phyloP scores from a whole-genome alignment of 2,329 filamentous ascomycete species.

The Elsinoe australis region DNA sequence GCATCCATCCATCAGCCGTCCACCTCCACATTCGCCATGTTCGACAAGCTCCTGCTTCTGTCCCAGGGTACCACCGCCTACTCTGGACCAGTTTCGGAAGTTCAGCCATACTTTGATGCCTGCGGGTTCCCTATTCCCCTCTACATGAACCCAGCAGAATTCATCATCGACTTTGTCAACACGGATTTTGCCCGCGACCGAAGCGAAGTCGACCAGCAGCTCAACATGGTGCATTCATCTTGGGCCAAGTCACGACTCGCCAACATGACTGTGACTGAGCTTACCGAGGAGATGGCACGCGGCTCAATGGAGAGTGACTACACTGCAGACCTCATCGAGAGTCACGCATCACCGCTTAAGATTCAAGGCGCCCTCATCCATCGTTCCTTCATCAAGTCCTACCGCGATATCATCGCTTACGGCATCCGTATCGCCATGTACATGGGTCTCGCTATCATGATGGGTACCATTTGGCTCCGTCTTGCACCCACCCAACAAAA shows the following conservation, averaged over 20 bases:
- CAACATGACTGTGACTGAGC: conserved; percentile 28
- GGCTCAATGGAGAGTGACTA: conserved; percentile 29
- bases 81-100: conserved; percentile 54
- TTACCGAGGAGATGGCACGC: conserved; percentile 31
- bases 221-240: conserved; percentile 47
- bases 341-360: conserved; percentile 39
- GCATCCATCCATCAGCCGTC: conserved; percentile 83
- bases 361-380: conserved; percentile 62
- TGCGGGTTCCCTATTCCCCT: conserved; percentile 57
- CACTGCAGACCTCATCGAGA: conserved; percentile 25
- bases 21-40: conserved; percentile 68
- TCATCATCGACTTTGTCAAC: conserved; percentile 69
- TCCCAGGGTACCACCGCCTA: conserved; percentile 65
- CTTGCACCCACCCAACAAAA: conserved; percentile 59
- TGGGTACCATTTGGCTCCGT: conserved; percentile 81
- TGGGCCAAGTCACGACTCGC: conserved; percentile 48
- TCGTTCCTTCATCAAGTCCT: conserved; percentile 73
- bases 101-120: conserved; percentile 56
- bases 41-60: conserved; percentile 70
- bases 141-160: conserved; percentile 73
- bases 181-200: conserved; percentile 59
- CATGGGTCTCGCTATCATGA: conserved; percentile 69
- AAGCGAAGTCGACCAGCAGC: conserved; percentile 40
- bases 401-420: conserved; percentile 77
- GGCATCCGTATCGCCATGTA: conserved; percentile 80